Conservation (phyloP, 2,329 filamentous ascomycete species). For the Scedosporium apiospermum region DNA sequence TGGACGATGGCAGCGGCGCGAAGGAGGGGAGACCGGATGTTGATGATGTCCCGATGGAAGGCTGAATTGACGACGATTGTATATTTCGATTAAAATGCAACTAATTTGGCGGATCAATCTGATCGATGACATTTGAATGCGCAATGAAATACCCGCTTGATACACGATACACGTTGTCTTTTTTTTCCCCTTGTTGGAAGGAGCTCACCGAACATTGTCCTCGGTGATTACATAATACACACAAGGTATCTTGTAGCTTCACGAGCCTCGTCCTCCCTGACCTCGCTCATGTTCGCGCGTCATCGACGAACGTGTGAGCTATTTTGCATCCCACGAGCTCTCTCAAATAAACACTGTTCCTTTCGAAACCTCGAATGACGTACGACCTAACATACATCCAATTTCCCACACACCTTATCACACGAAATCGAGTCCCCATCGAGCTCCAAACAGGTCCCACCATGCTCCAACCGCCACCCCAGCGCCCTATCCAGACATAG, state of each 20-base stretch:
- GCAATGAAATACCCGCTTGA: too few species aligned
- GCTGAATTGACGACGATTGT: too few species aligned
- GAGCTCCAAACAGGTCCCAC: not conserved
- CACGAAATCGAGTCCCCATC: not conserved
- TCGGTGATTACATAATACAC: not conserved
- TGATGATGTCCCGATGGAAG: not conserved
- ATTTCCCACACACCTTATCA: not conserved
- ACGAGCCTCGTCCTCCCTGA: not conserved
- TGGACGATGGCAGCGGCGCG: constrained; percentile 8
- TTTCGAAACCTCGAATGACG: not conserved
- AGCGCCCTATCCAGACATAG: not conserved
- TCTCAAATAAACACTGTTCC: not conserved
- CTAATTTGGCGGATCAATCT: not conserved
- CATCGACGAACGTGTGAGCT: too few species aligned
- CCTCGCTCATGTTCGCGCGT: not conserved
- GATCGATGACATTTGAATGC: too few species aligned
- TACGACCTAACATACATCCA: not conserved
- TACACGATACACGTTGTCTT: not conserved
- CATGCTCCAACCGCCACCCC: not conserved
- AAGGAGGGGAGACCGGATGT: not conserved
- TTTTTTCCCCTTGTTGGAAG: not conserved
- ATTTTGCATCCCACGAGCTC: too few species aligned
- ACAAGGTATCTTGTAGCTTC: not conserved
- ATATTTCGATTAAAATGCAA: too few species aligned
- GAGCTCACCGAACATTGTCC: not conserved